Evolutionary conservation across 1,284 basidiomycete species (phyloP).

Genomic region (Ustilago lituana): DNA sequence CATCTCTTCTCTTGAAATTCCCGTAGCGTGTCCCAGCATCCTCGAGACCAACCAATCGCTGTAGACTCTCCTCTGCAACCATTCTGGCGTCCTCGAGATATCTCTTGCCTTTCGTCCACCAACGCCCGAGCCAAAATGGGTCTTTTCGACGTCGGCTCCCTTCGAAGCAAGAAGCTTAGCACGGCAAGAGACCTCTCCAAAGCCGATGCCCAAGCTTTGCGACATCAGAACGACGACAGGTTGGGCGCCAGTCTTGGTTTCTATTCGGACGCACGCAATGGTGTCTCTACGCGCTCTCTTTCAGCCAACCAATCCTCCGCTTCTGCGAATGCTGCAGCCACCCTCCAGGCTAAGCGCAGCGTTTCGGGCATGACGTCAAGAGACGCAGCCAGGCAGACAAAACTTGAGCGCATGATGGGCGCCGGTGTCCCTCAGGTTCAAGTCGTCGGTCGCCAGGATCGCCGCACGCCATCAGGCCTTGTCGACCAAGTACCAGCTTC

Average conservation of each 20-base stretch:
- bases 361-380: constrained; percentile 20
- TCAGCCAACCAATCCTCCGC: constrained; percentile 26
- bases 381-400: constrained; percentile 33
- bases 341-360: constrained; percentile 23
- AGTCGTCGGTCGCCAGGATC: constrained; percentile 31
- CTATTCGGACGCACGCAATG: constrained; percentile 18
- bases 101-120: no score
- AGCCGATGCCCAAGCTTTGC: constrained; percentile 4
- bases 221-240: constrained; percentile 22
- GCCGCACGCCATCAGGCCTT: constrained; percentile 13
- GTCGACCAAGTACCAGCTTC: constrained; percentile 4
- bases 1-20: no score
- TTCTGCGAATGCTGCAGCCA: background rate
- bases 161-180: constrained; percentile 27
- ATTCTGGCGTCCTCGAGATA: no score
- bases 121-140: constrained; percentile 21
- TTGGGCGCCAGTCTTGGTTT: constrained; percentile 17
- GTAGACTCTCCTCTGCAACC: background rate
- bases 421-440: constrained; percentile 42
- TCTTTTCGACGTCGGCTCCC: constrained; percentile 45
- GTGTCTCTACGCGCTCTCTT: constrained; percentile 25
- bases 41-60: no score
- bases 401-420: constrained; percentile 59
- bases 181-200: constrained; percentile 13
- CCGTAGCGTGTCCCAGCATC: no score